Conservation (phyloP, 2,329 filamentous ascomycete species). For the Microthyrium microscopicum region DNA sequence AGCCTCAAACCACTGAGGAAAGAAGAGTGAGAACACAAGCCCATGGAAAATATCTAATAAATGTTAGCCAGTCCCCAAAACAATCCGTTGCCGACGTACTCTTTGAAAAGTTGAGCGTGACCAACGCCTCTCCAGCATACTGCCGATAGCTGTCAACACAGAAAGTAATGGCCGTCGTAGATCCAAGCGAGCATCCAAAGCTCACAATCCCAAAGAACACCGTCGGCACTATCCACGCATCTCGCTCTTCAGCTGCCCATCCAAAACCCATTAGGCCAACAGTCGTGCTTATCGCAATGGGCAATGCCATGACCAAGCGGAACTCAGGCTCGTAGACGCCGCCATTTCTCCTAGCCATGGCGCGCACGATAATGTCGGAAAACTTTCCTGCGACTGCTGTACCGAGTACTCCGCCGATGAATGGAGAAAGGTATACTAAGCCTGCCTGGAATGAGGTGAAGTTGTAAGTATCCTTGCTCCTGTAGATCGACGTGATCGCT, state of each 20-base stretch:
- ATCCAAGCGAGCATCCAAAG: constrained; percentile 80
- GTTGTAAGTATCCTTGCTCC: constrained; percentile 51
- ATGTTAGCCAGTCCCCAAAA: background rate
- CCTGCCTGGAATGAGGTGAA: constrained; percentile 70
- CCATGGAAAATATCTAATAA: constrained; percentile 62
- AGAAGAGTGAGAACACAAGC: constrained; percentile 74
- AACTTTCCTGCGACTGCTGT: constrained; percentile 80
- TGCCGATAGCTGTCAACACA: constrained; percentile 85
- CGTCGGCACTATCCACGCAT: constrained; percentile 83
- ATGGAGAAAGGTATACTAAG: constrained; percentile 77
- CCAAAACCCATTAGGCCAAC: constrained; percentile 89
- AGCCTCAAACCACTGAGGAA: constrained; percentile 62
- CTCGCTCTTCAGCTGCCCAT: constrained; percentile 64
- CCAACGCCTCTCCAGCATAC: constrained; percentile 84
- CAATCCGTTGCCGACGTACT: constrained; percentile 29
- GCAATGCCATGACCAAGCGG: constrained; percentile 70
- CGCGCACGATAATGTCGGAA: constrained; percentile 69
- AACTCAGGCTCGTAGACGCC: constrained; percentile 94
- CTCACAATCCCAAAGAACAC: constrained; percentile 84
- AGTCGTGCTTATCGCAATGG: constrained; percentile 60
- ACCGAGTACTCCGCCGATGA: constrained; percentile 76
- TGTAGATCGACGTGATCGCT: constrained; percentile 66
- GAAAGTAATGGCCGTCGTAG: constrained; percentile 85
- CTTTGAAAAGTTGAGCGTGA: constrained; percentile 88
- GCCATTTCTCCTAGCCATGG: constrained; percentile 71